Evolutionary conservation across 2,329 filamentous ascomycete genomes (phyloP).

Genomic region (Ceratocystiopsis minuta): DNA sequence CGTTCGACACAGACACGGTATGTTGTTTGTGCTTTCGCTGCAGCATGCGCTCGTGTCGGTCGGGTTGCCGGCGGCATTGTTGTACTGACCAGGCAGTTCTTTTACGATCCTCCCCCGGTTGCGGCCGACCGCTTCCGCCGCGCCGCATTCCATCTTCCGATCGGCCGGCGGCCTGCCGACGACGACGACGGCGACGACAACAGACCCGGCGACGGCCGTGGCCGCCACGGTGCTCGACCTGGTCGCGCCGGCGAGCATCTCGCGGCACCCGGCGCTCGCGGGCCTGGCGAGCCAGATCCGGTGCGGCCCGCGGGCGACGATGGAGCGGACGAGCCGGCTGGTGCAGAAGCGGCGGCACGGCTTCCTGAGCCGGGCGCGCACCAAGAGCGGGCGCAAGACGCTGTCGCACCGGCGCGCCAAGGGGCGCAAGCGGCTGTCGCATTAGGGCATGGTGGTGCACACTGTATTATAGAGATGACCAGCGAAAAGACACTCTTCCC

Average conservation of each 20-base stretch:
- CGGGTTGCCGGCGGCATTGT: no score
- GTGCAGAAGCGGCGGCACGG: constrained; percentile 42
- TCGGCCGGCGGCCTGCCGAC: neutral
- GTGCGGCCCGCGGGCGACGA: constrained; percentile 39
- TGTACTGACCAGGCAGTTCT: constrained; percentile 8
- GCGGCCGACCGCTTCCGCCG: constrained; percentile 3
- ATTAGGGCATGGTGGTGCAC: constrained; percentile 12
- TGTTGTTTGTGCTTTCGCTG: no score
- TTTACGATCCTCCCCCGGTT: constrained; percentile 13
- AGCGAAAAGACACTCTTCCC: no score
- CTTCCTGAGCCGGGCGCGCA: constrained; percentile 32
- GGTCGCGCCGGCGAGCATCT: constrained; percentile 27
- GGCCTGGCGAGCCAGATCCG: constrained; percentile 29
- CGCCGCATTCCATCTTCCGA: constrained; percentile 9
- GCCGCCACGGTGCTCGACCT: constrained; percentile 18
- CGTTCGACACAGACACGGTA: no score
- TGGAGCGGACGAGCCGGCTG: constrained; percentile 34
- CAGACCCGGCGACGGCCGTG: constrained; percentile 3
- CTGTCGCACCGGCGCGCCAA: constrained; percentile 33
- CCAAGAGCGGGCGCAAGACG: constrained; percentile 33
- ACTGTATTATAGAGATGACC: no score
- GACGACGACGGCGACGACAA: constrained; percentile 3
- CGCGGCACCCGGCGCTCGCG: constrained; percentile 32
- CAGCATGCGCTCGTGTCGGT: no score
- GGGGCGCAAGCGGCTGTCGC: constrained; percentile 27